These are phyloP conservation scores for Fusarium oxysporum DNA, from an alignment of 2,329 filamentous ascomycete species.

Conservation along the genomic window DNA sequence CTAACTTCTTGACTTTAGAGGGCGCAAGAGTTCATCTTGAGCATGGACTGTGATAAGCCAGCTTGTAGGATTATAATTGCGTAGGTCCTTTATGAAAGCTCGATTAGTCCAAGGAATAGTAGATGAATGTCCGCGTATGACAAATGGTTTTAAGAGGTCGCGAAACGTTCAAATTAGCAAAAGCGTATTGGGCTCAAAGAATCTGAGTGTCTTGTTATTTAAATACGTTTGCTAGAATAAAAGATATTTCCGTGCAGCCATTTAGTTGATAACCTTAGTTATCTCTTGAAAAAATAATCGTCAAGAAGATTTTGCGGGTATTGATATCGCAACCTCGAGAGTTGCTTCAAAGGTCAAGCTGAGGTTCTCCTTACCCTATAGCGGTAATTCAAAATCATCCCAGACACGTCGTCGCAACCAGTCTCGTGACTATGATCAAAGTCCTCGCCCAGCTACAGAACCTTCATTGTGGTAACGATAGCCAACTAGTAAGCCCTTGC, in stretches of 20 bases:
- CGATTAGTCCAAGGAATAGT: not conserved
- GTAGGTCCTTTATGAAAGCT: not conserved
- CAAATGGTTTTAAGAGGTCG: not conserved
- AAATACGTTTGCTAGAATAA: too few species aligned
- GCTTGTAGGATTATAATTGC: accelerated
- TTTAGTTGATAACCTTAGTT: too few species aligned
- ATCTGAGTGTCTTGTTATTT: too few species aligned
- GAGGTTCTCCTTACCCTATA: not conserved
- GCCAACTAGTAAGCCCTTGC: too few species aligned
- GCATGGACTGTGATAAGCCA: accelerated
- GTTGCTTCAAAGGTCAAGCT: not conserved
- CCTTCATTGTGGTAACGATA: too few species aligned
- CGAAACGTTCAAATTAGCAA: accelerated
- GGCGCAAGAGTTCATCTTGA: accelerated
- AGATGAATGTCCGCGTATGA: not conserved
- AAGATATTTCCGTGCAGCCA: too few species aligned
- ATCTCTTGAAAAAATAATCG: accelerated
- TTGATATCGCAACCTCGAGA: too few species aligned
- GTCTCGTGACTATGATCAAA: conserved; percentile 29
- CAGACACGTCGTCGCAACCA: conserved; percentile 24
- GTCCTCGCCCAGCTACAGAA: not conserved
- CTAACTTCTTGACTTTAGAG: not conserved
- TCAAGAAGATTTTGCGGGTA: too few species aligned
- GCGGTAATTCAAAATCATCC: not conserved
- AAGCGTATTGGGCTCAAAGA: accelerated